Evolutionary conservation across 2,329 filamentous ascomycete species (phyloP), one percentile per base, ranked within the genome.

Genomic region (Hirsutella rhossiliensis): DNA sequence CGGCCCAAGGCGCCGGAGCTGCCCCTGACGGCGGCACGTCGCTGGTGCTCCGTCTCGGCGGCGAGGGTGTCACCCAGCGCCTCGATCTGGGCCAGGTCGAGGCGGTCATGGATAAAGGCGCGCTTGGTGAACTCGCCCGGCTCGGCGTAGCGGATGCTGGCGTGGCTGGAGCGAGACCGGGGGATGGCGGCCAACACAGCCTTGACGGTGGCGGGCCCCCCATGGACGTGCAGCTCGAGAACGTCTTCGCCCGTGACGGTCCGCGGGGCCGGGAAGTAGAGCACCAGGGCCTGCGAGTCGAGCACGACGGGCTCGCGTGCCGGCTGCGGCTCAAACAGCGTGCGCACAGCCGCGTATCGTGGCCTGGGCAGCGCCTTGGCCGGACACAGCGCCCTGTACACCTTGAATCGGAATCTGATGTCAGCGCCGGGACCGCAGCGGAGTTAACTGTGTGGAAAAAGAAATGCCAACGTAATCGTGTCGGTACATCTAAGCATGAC

Each of bases 61-160:
- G 75, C 70, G 2, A 84, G 68, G 0, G 71, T 72, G 50, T 82
- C 79, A 49, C 77, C 72, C 3, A 84, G 65, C 1, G 78, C 72
- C 60, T 84, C 80, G 8, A 84, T 84, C 62, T 98, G 89, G 3
- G 87, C 85, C 1, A 98, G 74, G 55, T 94, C 85, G 5, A 98
- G 74, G 2, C 87, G 78, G 54, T 82, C 73, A 59, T 96, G 92
- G 58, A 89, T 72, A 56, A 98, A 98, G 5, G 92, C 89, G 32
- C 92, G 81, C 48, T 82, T 81, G 4, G 92, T 98, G 62, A 98
- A 98, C 59, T 98, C 92, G 44, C 92, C 92, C 0, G 92, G 84
- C 57, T 96, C 90, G 3, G 92, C 92, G 58, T 94, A 94, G 28
- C 88, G 85, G 46, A 95, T 79, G 12, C 54, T 56, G 19, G 48